Conservation (phyloP, 306 rosid species). For the Alnus glutinosa region DNA sequence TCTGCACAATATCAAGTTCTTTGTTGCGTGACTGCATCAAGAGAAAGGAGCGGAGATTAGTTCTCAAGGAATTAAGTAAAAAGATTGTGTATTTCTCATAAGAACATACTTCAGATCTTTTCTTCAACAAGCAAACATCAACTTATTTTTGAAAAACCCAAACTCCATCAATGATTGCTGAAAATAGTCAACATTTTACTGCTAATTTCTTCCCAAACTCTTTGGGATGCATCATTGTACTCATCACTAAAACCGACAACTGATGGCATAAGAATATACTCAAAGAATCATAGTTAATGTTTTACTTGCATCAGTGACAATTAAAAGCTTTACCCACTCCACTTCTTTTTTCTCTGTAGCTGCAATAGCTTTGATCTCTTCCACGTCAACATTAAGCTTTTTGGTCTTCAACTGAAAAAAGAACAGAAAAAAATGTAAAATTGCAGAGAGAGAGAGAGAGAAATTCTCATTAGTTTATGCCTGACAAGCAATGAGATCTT, state of each 20-base stretch:
- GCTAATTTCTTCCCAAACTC: neutral
- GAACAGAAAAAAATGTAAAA: neutral
- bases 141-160: neutral
- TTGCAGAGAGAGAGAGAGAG: neutral
- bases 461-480: too few relatives aligned
- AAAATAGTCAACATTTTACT: neutral
- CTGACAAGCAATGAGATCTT: too few relatives aligned
- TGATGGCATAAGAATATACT: neutral
- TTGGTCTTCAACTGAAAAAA: conserved; percentile 15
- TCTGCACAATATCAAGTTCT: conserved; percentile 10
- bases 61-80: neutral
- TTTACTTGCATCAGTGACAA: neutral
- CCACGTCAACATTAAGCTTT: conserved; percentile 10
- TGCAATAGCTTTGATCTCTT: conserved; percentile 24
- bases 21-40: conserved; percentile 30
- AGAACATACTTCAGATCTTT: too few relatives aligned
- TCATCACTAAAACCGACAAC: neutral
- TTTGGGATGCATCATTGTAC: neutral
- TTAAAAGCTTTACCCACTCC: conserved; percentile 27
- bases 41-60: neutral
- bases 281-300: neutral
- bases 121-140: conserved; percentile 10
- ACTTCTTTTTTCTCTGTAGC: conserved; percentile 21
- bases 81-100: neutral
- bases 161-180: neutral